These are phyloP conservation scores for Rugonectria rugulosa DNA, from an alignment of 2,329 filamentous ascomycete species.

Conservation along the genomic window DNA sequence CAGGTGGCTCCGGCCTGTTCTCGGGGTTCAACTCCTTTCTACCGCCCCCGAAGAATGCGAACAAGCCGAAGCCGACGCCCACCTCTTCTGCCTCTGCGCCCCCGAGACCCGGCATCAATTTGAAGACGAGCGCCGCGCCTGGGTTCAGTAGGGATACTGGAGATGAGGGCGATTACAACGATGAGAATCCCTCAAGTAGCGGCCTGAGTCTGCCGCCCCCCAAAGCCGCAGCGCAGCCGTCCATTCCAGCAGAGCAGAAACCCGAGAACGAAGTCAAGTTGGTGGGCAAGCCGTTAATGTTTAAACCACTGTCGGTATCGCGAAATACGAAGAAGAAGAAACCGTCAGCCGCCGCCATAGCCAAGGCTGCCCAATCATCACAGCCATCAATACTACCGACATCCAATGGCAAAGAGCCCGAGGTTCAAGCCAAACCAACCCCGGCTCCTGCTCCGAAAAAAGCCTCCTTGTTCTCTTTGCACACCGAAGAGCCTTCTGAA, in stretches of 20 bases:
- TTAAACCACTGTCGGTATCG: slow-evolving; percentile 86
- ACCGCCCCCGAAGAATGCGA: slow-evolving; percentile 77
- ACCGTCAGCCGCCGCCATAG: slow-evolving; percentile 36
- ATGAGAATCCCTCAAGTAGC: slow-evolving; percentile 23
- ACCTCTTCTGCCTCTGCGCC: slow-evolving; percentile 38
- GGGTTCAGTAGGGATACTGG: slow-evolving; percentile 73
- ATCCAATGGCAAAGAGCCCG: slow-evolving; percentile 29
- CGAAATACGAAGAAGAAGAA: slow-evolving; percentile 76
- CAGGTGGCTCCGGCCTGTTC: slow-evolving; percentile 67
- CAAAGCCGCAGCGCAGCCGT: slow-evolving; percentile 51
- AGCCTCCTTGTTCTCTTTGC: slow-evolving; percentile 74
- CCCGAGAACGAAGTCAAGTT: slow-evolving; percentile 71
- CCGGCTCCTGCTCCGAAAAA: slow-evolving; percentile 53
- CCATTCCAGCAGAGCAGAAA: slow-evolving; percentile 64
- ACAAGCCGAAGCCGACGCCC: slow-evolving; percentile 41
- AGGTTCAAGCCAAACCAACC: slow-evolving; percentile 22
- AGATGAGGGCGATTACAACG: slow-evolving; percentile 30
- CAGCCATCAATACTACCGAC: slow-evolving; percentile 14
- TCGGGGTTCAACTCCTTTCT: slow-evolving; percentile 87
- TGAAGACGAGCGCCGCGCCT: slow-evolving; percentile 85
- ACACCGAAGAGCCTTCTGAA: slow-evolving; percentile 48
- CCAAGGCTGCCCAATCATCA: slow-evolving; percentile 20
- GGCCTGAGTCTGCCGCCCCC: slow-evolving; percentile 51
- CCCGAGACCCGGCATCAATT: slow-evolving; percentile 56
- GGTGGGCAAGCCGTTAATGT: slow-evolving; percentile 83